A percentile compares a stretch with the other conserved stretches of the same genome.
phyloP scores from a whole-genome alignment of 208 protist species.

The Vickermania ingenoplastis region DNA sequence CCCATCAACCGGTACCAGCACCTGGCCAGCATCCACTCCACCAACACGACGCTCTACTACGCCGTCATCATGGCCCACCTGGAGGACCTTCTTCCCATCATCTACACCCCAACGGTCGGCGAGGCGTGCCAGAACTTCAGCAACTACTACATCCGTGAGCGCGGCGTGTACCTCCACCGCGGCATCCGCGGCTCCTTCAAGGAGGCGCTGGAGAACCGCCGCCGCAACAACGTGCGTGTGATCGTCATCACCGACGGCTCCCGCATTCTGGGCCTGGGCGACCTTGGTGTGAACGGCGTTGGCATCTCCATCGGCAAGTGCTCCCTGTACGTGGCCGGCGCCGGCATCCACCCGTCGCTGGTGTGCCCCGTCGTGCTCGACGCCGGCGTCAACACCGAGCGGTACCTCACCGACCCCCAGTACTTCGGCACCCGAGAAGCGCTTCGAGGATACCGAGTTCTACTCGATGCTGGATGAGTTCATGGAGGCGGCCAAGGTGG shows the following conservation, averaged over 20 bases:
- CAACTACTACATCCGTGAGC: slow-evolving; percentile 61
- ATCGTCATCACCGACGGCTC: slow-evolving; percentile 96
- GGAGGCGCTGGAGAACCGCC: slow-evolving; percentile 69
- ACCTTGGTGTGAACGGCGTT: slow-evolving; percentile 92
- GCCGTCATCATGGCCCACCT: slow-evolving; percentile 62
- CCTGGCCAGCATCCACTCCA: slow-evolving; percentile 46
- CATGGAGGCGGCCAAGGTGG: slow-evolving; percentile 59
- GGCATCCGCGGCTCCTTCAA: slow-evolving; percentile 74
- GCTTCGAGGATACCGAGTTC: slow-evolving; percentile 66
- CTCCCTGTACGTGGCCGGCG: slow-evolving; percentile 89
- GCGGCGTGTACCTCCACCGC: slow-evolving; percentile 86
- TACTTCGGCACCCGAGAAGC: slow-evolving; percentile 78
- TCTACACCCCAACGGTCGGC: slow-evolving; percentile 89
- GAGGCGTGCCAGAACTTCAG: slow-evolving; percentile 90
- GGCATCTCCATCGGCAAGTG: slow-evolving; percentile 94
- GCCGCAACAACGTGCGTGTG: slow-evolving; percentile 70
- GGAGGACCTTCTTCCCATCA: slow-evolving; percentile 65
- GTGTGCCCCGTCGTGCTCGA: slow-evolving; percentile 90
- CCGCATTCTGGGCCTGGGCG: slow-evolving; percentile 93
- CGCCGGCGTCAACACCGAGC: slow-evolving; percentile 85
- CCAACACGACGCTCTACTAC: slow-evolving; percentile 78
- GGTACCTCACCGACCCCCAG: slow-evolving; percentile 52
- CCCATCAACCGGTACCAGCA: slow-evolving; percentile 81
- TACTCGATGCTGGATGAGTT: slow-evolving; percentile 91
- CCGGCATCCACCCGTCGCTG: slow-evolving; percentile 68